Evolutionary conservation across 257 asterid genomes (phyloP).

Genomic region (Misopates orontium): DNA sequence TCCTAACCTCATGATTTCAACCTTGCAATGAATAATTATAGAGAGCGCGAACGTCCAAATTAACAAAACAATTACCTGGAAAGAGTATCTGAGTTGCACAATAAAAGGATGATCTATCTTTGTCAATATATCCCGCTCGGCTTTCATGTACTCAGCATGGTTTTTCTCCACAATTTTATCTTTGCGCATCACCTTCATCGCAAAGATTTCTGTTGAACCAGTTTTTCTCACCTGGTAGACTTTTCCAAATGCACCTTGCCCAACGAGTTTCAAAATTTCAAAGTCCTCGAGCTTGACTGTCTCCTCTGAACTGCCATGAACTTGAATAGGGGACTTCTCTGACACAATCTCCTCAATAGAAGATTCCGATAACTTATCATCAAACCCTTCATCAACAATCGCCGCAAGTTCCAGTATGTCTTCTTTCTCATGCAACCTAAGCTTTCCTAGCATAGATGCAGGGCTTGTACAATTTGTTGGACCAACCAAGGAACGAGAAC

Average conservation of each 20-base stretch:
- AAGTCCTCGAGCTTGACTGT: slow-evolving; percentile 68
- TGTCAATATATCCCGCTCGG: slow-evolving; percentile 79
- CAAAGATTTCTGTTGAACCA: slow-evolving; percentile 65
- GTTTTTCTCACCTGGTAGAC: slow-evolving; percentile 75
- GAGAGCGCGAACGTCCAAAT: background rate
- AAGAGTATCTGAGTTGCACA: slow-evolving; percentile 74
- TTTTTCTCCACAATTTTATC: slow-evolving; percentile 77
- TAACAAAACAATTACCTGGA: slow-evolving; percentile 50
- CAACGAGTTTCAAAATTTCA: slow-evolving; percentile 71
- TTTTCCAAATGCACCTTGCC: slow-evolving; percentile 84
- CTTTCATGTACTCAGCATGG: slow-evolving; percentile 67
- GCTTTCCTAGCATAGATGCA: slow-evolving; percentile 40
- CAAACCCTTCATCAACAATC: slow-evolving; percentile 32
- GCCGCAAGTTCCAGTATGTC: slow-evolving; percentile 38
- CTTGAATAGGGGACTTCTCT: slow-evolving; percentile 24
- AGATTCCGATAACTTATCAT: slow-evolving; percentile 30
- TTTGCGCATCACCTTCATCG: slow-evolving; percentile 84
- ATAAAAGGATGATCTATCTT: slow-evolving; percentile 70
- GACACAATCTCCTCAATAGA: slow-evolving; percentile 22
- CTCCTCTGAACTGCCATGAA: slow-evolving; percentile 28
- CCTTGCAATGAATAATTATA: background rate
- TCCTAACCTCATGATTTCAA: background rate
- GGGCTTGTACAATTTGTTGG: slow-evolving; percentile 51
- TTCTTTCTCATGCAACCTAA: slow-evolving; percentile 40
- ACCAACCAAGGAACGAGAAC: slow-evolving; percentile 71